Evolutionary conservation across 345 rosid species (phyloP), one percentile per base, ranked within the genome.

Genomic region (Salix brachista): DNA sequence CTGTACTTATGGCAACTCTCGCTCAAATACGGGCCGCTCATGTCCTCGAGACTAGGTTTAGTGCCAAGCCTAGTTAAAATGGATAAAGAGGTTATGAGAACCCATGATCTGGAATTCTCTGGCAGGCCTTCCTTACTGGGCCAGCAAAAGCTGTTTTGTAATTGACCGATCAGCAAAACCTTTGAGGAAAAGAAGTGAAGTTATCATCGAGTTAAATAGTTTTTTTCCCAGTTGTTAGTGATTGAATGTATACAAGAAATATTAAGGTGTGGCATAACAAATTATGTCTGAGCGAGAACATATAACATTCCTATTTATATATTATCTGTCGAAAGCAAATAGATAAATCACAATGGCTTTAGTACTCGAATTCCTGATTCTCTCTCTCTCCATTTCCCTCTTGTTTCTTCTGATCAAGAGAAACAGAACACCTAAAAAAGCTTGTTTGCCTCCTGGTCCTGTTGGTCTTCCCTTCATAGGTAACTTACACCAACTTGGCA

Each of bases 361-460:
- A 34, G 36, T 41, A 41, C 12, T 12, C 46, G 14, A 41, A 11
- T 11, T 41, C 14, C 46, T 41, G 12, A 41, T 41, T 41, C 70
- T 23, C 36, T 34, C 36, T 34, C 62, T 84, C 46, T 73, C 81
- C 2, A 3, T 86, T 23, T 36, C 50, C 56, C 18, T 80, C 8
- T 70, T 81, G 34, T 67, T 76, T 34, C 50, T 85, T 65, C 72
- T 41, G 46, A 41, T 8, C 65, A 85, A 69, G 65, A 82, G 73
- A 1, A 26, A 72, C 19, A 70, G 36, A 60, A 8, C 48, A 18
- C 32, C 30, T 73, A 65, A 41, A n/a, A 34, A 65, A 4, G 26
- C 17, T 41, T 67, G 58, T 37, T 79, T 83, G 67, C 92, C 91
- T 7, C 92, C 91, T 0, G 84, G 87, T 41, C 91, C 93, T 8